A percentile compares a stretch with the other conserved stretches of the same genome.
Conservation (phyloP, 805 yeast species). For the Yarrowia bubula region DNA sequence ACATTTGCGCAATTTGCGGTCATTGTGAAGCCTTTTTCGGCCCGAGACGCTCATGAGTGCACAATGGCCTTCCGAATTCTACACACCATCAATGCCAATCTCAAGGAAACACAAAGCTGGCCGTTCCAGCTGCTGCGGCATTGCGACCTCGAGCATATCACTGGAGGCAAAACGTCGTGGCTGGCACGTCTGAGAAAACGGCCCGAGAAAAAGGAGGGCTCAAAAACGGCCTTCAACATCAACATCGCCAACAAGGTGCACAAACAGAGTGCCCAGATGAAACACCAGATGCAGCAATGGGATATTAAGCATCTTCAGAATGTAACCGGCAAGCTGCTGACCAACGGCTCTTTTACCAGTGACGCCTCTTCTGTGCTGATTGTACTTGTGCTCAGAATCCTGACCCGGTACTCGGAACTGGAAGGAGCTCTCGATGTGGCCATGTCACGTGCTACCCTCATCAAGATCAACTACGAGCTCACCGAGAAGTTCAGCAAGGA, state of each 20-base stretch:
- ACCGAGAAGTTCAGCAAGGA: constrained; percentile 27
- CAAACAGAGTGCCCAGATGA: constrained; percentile 3
- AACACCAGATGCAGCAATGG: constrained; percentile 33
- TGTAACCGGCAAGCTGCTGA: constrained; percentile 33
- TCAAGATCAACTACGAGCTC: constrained; percentile 38
- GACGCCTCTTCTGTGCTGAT: constrained; percentile 38
- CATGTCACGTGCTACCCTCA: constrained; percentile 36
- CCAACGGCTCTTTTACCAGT: constrained; percentile 27
- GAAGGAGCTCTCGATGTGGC: constrained; percentile 37
- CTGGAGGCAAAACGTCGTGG: constrained; percentile 9
- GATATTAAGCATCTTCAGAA: constrained; percentile 34
- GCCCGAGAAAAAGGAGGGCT: constrained; percentile 28
- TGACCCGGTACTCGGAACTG: constrained; percentile 32
- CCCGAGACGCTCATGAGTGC: constrained; percentile 26
- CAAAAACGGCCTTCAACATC: constrained; percentile 17
- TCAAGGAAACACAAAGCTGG: constrained; percentile 37
- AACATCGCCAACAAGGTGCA: constrained; percentile 19
- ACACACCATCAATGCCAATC: constrained; percentile 31
- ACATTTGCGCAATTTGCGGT: constrained; percentile 25
- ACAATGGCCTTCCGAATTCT: constrained; percentile 33
- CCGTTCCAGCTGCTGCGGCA: constrained; percentile 33
- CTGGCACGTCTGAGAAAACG: constrained; percentile 1
- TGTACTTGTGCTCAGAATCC: constrained; percentile 36
- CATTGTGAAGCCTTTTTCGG: constrained; percentile 21
- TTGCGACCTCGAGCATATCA: constrained; percentile 35